Percentiles rank a stretch among this genome's conserved stretches.
phyloP scores from a whole-genome alignment of 306 rosid species.

The Cyamopsis tetragonoloba region DNA sequence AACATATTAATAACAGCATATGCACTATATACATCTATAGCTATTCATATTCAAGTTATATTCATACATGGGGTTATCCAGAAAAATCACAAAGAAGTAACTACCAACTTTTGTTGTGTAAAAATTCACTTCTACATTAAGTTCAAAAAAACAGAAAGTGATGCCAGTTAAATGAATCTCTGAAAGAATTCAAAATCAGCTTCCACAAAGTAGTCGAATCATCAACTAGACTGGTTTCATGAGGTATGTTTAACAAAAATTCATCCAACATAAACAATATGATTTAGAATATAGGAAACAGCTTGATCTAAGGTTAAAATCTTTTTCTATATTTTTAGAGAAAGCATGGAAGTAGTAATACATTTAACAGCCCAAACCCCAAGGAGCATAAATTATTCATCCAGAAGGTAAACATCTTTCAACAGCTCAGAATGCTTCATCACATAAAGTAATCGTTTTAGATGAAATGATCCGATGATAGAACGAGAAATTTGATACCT shows the following conservation, averaged over 20 bases:
- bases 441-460: constrained; percentile 7
- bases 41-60: not conserved
- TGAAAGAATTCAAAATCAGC: constrained; percentile 4
- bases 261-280: constrained; percentile 4
- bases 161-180: not conserved
- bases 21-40: not conserved
- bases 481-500: constrained; percentile 36
- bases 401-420: constrained; percentile 8
- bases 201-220: not conserved
- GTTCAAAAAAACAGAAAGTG: constrained; percentile 9
- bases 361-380: not conserved
- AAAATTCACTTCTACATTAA: constrained; percentile 1
- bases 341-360: not conserved
- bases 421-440: constrained; percentile 7
- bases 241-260: not conserved
- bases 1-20: not conserved
- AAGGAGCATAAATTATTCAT: not conserved
- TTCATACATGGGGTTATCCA: not conserved
- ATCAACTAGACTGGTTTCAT: not conserved
- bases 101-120: not conserved
- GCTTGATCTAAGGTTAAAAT: not conserved
- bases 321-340: not conserved
- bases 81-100: not conserved
- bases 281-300: not conserved
- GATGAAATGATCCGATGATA: constrained; percentile 1